Evolutionary conservation across 129 eudicot genomes (phyloP).

Genomic region (Lonicera japonica): DNA sequence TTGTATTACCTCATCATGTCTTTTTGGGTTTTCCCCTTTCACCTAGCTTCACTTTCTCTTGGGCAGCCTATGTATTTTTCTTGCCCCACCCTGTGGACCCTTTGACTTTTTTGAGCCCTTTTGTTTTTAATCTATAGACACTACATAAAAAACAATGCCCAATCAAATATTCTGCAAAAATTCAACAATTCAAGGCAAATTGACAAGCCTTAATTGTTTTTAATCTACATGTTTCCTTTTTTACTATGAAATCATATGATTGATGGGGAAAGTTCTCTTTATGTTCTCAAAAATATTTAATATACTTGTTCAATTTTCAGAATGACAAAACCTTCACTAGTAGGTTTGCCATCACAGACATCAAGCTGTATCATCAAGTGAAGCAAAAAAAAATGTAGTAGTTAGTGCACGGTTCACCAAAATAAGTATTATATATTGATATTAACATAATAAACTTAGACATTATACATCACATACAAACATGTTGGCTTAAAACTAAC

Average conservation of each 20-base stretch:
- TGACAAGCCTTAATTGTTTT: too few species aligned
- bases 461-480: not conserved
- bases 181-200: too few species aligned
- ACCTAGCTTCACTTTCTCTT: conserved; percentile 32
- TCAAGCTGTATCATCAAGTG: conserved; percentile 48
- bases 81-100: conserved; percentile 49
- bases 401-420: not conserved
- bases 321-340: conserved; percentile 46
- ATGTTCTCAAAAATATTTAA: too few species aligned
- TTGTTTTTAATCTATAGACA: conserved; percentile 43
- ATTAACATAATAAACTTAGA: too few species aligned
- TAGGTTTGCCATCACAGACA: conserved; percentile 71
- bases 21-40: conserved; percentile 66
- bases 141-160: conserved; percentile 18
- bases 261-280: not conserved
- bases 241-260: not conserved
- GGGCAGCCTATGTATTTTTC: conserved; percentile 7
- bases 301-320: not conserved
- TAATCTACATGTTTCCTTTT: too few species aligned
- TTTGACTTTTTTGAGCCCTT: conserved; percentile 28
- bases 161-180: not conserved
- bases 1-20: conserved; percentile 21
- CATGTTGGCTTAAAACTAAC: not conserved
- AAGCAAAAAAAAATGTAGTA: not conserved
- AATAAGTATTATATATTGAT: too few species aligned